Evolutionary conservation across 2,329 filamentous ascomycete species (phyloP).

Genomic region (Colletotrichum salicis): DNA sequence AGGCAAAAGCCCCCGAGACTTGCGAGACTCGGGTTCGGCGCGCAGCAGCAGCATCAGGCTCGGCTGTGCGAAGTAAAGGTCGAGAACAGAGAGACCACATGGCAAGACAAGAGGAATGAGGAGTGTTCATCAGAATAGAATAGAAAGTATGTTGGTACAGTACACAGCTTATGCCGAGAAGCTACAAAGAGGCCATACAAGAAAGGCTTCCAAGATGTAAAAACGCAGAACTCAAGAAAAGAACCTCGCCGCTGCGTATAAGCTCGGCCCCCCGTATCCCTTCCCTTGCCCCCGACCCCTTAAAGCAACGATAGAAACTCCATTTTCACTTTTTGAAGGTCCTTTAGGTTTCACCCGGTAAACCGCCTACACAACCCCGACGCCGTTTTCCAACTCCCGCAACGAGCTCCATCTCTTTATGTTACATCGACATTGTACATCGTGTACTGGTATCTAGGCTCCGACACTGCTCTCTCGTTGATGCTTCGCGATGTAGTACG

Average conservation of each 20-base stretch:
- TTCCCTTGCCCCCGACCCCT: conserved; percentile 6
- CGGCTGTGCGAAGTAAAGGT: background rate
- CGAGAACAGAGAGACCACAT: background rate
- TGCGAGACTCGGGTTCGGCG: too few species aligned
- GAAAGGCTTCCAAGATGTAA: conserved; percentile 24
- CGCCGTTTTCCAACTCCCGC: conserved; percentile 11
- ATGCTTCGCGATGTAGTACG: conserved; percentile 81
- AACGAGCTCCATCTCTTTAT: background rate
- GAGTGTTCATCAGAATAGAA: background rate
- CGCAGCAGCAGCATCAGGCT: background rate
- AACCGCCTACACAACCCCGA: background rate
- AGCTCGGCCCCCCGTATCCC: conserved; percentile 16
- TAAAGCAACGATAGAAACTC: conserved; percentile 16
- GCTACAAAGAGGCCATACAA: conserved; percentile 28
- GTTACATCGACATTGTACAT: background rate
- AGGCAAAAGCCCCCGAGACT: background rate
- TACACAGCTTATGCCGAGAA: conserved; percentile 24
- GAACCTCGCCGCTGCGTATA: conserved; percentile 9
- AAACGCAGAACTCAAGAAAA: conserved; percentile 18
- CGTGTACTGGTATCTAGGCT: background rate
- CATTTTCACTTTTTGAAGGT: conserved; percentile 14
- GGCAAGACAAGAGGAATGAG: background rate
- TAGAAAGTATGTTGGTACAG: conserved; percentile 27
- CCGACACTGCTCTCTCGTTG: conserved; percentile 61
- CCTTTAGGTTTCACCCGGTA: background rate